These are phyloP conservation scores for Garcileccinum viscosum DNA, from an alignment of 1,284 basidiomycete genomes.

Conservation along the genomic window DNA sequence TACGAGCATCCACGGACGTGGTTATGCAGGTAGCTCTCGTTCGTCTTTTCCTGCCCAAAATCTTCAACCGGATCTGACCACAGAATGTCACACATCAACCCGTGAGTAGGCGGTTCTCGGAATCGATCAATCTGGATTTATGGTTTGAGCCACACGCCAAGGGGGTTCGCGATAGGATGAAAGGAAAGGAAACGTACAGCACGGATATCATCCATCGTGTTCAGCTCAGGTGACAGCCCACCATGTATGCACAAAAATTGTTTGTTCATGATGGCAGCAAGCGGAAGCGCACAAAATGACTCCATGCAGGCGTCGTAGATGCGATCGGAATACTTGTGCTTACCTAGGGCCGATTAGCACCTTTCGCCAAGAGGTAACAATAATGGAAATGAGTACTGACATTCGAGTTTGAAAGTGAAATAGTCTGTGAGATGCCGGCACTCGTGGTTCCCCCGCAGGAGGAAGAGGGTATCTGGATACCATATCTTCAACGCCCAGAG, in stretches of 20 bases:
- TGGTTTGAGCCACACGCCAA: conserved; percentile 10
- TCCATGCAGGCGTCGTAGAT: conserved; percentile 94
- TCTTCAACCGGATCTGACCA: conserved; percentile 96
- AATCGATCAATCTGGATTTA: conserved; percentile 83
- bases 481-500: conserved; percentile 90
- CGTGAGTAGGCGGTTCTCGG: conserved; percentile 92
- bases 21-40: conserved; percentile 89
- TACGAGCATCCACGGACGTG: conserved; percentile 95
- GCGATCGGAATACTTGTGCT: conserved; percentile 92
- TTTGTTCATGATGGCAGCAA: conserved; percentile 97
- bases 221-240: conserved; percentile 88
- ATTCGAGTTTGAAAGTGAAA: conserved; percentile 91
- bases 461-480: conserved; percentile 90
- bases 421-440: conserved; percentile 88
- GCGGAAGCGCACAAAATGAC: conserved; percentile 89
- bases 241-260: conserved; percentile 97
- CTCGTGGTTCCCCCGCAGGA: conserved; percentile 92
- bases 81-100: conserved; percentile 93
- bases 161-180: neutral
- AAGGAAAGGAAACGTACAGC: conserved; percentile 50
- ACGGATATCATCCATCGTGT: conserved; percentile 90
- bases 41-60: conserved; percentile 89
- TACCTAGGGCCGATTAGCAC: conserved; percentile 60
- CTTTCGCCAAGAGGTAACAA: too few species aligned
- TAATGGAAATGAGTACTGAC: conserved; percentile 54